phyloP scores from a whole-genome alignment of 2,329 filamentous ascomycete genomes.

The Blastomyces percursus region DNA sequence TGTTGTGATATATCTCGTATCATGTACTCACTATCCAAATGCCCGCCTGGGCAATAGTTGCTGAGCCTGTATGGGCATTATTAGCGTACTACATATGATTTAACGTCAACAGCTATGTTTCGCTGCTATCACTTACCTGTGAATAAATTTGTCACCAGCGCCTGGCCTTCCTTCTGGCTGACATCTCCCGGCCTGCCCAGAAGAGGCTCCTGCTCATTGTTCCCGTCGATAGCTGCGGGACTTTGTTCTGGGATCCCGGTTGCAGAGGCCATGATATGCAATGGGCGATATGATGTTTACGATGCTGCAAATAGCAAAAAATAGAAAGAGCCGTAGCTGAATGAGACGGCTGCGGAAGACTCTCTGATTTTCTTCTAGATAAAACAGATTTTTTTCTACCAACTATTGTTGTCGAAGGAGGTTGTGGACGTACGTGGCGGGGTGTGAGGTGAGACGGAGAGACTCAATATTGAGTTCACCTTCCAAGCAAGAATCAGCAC shows the following conservation, averaged over 20 bases:
- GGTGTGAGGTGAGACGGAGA: neutral
- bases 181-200: constrained; percentile 62
- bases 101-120: neutral
- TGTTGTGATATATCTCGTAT: neutral
- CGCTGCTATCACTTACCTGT: constrained; percentile 47
- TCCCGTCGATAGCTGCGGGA: constrained; percentile 26
- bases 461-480: neutral
- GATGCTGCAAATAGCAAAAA: neutral
- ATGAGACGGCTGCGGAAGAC: neutral
- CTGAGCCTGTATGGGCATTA: constrained; percentile 53
- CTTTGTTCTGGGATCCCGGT: constrained; percentile 52
- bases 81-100: constrained; percentile 4
- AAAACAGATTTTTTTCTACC: neutral
- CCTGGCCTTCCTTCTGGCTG: constrained; percentile 53
- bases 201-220: constrained; percentile 55
- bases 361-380: neutral
- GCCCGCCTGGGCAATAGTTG: constrained; percentile 66
- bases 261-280: constrained; percentile 51
- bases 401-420: neutral
- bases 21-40: constrained; percentile 50
- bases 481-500: neutral
- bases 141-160: constrained; percentile 59
- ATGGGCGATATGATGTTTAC: constrained; percentile 4
- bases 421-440: neutral
- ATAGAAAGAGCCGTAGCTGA: neutral